Percentiles rank a stretch among this genome's conserved stretches.
phyloP scores from a whole-genome alignment of 2,329 filamentous ascomycete species.

The Botrytis elliptica region DNA sequence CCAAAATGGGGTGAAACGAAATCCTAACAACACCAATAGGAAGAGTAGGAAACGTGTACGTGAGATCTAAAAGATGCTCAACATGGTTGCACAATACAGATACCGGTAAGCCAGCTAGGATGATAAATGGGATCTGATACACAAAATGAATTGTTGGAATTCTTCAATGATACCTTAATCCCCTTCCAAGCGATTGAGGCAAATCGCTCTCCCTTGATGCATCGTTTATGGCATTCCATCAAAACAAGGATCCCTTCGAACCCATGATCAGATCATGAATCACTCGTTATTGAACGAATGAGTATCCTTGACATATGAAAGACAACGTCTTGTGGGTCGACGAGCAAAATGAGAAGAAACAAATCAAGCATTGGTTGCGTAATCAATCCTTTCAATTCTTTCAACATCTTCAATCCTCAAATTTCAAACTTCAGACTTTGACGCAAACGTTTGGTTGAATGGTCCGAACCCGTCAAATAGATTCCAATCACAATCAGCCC shows the following conservation, averaged over 20 bases:
- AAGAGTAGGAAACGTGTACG: neutral
- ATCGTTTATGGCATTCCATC: conserved; percentile 1
- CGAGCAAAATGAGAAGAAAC: neutral
- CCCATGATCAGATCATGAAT: conserved; percentile 17
- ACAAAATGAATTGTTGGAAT: neutral
- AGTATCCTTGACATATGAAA: neutral
- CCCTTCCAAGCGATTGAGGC: neutral
- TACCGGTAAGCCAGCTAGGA: neutral
- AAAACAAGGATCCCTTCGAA: conserved; percentile 9
- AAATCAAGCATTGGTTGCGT: neutral
- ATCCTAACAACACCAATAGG: neutral
- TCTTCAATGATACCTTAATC: neutral
- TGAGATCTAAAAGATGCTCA: neutral
- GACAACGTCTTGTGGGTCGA: neutral
- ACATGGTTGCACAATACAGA: neutral
- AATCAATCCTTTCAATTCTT: neutral
- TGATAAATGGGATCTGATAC: conserved; percentile 5
- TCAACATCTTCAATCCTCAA: neutral
- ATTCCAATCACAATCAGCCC: conserved; percentile 3
- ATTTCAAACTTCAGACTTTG: neutral
- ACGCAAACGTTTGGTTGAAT: neutral
- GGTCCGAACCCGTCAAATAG: neutral
- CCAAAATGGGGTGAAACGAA: conserved; percentile 10
- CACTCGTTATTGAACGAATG: conserved; percentile 21
- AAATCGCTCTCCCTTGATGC: conserved; percentile 9